Evolutionary conservation across 106 monocot genomes (phyloP), one percentile per base, ranked within the genome.

Genomic region (Dioscorea zingiberensis): DNA sequence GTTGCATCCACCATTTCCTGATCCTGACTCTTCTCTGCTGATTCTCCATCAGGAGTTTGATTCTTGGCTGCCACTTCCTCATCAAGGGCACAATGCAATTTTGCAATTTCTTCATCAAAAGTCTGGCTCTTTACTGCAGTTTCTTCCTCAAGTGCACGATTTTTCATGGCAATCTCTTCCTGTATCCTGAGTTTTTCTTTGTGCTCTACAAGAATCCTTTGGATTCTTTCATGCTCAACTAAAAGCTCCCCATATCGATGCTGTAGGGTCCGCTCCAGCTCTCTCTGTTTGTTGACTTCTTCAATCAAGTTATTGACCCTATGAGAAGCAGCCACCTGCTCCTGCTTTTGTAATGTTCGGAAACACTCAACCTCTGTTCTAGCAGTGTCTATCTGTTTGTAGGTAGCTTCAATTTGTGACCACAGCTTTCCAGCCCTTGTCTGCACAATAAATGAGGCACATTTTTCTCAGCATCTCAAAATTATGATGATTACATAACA

Each of bases 291-390:
- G 57, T 79, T 86, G 21, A 91, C 83, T 86, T 91, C 91, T 55
- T 91, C 85, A 22, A 64, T 62, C 76, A 85, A 72, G 44, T 64
- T 55, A 45, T 72, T 85, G 18, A 88, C 63, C 62, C 95, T 74
- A 67, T 77, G 85, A 10, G 87, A 73, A 57, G 85, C 85, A 55
- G 95, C 91, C 49, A 77, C n/a, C 1, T 75, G 63, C 68, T 97
- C 91, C 69, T 91, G 95, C 82, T 84, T 88, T 30, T 84, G 80
- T 47, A 88, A 79, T 44, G 72, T 77, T 71, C 77, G 75, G 64
- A 91, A 95, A 68, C 94, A 95, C 64, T 87, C 85, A 25, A 87
- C 80, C 74, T 95, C 94, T 14, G 87, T 91, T 62, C 80, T 82
- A 47, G 90, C 73, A 25, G 87, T 95, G 53, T 81, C 81, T 80